phyloP scores from a whole-genome alignment of 768 basidiomycete genomes.

The Naganishia friedmannii region DNA sequence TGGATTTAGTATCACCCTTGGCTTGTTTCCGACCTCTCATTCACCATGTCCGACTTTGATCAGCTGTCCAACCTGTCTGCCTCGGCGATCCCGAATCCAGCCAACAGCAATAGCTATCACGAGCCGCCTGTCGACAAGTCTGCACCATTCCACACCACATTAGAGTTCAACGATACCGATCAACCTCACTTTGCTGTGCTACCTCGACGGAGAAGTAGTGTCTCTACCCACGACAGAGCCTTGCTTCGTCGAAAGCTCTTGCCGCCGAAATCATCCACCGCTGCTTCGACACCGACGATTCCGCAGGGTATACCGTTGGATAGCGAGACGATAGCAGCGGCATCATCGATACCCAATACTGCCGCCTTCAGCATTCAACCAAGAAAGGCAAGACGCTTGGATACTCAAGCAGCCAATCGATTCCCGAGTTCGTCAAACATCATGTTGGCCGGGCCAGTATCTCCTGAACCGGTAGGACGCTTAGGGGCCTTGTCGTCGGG shows the following conservation, averaged over 20 bases:
- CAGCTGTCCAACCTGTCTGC: not conserved
- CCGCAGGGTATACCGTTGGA: slow-evolving; percentile 7
- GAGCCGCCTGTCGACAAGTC: not conserved
- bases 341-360: not conserved
- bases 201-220: slow-evolving; percentile 19
- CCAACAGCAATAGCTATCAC: not conserved
- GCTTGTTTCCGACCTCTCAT: not conserved
- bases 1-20: not conserved
- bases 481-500: slow-evolving; percentile 15
- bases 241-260: slow-evolving; percentile 12
- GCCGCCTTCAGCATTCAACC: not conserved
- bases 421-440: not conserved
- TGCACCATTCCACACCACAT: not conserved
- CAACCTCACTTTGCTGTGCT: slow-evolving; percentile 12
- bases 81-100: not conserved
- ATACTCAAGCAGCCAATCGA: not conserved
- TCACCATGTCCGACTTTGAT: slow-evolving; percentile 1
- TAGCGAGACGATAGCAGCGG: not conserved
- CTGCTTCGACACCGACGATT: slow-evolving; percentile 11
- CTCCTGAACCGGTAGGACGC: slow-evolving; percentile 6
- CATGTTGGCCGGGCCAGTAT: not conserved
- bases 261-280: slow-evolving; percentile 2
- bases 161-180: slow-evolving; percentile 1
- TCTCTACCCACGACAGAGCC: slow-evolving; percentile 9
- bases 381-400: not conserved